Base-by-base conservation (phyloP, 2,329 filamentous ascomycete species). In the Botrytis paeoniae region DNA sequence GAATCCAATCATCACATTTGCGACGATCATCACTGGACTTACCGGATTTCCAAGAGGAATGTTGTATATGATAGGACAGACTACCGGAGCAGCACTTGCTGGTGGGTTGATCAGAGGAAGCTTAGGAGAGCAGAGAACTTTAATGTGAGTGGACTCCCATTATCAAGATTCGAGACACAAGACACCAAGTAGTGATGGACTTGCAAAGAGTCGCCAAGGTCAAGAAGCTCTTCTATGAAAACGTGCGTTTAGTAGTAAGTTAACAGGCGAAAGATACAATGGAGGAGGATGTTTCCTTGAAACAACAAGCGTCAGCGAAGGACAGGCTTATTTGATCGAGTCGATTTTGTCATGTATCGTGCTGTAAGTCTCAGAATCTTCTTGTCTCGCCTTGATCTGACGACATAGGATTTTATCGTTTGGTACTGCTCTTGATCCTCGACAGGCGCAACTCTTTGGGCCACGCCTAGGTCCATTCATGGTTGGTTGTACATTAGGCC, bases 1-100 rank as follows among this genome's bases (percentile, higher is more conserved):
- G 66, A 89, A 87, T 75, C 86, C 86, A 1, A 80, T 85, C 5
- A 88, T 89, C 63, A 88, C 86, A 0, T 82, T 88, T 59, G 83
- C 85, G 0, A 88, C 86, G 0, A 86, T 89, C 71, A 85, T 85
- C 45, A 83, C 85, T 1, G 82, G 85, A 0, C 80, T 88, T 1
- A 85, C 84, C 7, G 85, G 84, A 0, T 82, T 89, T 18, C 85
- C 86, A 0, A 83, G 86, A 5, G 81, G 84, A 37, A 76, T 88
- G 0, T 75, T 89, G 2, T 89, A 89, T 71, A 70, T 89, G 6
- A 72, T 80, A 5, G 84, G 83, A n/a, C 87, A 89, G 75, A 82
- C 82, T 0, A 74, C 81, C 0, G 87, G 86, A 0, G 84, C 82
- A 0, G 79, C 83, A 0, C 77, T 82, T 7, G 85, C 82, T 7